Conservation (phyloP, 2,329 filamentous ascomycete genomes). For the Spiromastix sp. region DNA sequence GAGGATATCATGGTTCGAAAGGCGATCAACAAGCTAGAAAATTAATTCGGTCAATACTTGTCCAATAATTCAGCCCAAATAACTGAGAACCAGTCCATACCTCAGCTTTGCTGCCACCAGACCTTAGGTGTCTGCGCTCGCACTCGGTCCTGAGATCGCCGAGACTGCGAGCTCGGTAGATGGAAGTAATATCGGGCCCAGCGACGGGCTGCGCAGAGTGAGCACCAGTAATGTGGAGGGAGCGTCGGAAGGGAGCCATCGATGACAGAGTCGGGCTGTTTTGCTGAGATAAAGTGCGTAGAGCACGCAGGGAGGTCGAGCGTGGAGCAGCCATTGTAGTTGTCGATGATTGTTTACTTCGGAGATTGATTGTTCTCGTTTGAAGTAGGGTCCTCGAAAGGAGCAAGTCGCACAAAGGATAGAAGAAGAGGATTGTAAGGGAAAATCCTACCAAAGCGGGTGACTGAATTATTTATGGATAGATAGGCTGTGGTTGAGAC, state of each 20-base stretch:
- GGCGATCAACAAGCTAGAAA: constrained; percentile 39
- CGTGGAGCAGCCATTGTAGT: constrained; percentile 35
- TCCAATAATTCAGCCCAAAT: background rate
- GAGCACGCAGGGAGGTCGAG: constrained; percentile 34
- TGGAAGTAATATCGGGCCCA: constrained; percentile 40
- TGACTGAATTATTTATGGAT: too few species aligned
- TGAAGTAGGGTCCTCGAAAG: too few species aligned
- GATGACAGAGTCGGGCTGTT: constrained; percentile 13
- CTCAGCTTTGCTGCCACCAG: constrained; percentile 39
- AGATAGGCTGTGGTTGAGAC: too few species aligned
- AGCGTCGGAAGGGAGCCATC: constrained; percentile 31
- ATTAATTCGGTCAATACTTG: background rate
- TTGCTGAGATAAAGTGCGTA: constrained; percentile 33
- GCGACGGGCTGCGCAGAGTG: constrained; percentile 43
- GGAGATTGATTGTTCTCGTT: too few species aligned
- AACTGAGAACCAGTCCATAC: constrained; percentile 21
- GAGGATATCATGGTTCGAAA: constrained; percentile 43
- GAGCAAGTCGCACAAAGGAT: too few species aligned
- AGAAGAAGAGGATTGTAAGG: too few species aligned
- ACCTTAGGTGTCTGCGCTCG: constrained; percentile 37
- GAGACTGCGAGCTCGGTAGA: constrained; percentile 41
- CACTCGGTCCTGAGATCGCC: constrained; percentile 43
- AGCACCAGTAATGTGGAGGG: constrained; percentile 51
- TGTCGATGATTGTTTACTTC: too few species aligned
- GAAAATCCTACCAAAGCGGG: too few species aligned